phyloP scores from a whole-genome alignment of 106 monocot genomes.

The Triglochin maritima region DNA sequence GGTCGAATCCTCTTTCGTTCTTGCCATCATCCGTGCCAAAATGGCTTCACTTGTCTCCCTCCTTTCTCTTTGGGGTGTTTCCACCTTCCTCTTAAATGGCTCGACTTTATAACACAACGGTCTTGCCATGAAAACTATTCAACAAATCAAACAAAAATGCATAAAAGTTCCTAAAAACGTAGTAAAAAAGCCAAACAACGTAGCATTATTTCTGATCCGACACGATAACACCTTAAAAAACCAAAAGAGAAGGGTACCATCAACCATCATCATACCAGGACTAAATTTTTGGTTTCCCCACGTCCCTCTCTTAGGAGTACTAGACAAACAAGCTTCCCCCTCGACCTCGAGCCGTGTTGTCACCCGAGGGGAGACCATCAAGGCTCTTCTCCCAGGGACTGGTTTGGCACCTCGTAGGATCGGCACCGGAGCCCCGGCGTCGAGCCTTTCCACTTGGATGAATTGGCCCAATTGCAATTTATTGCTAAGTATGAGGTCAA shows the following conservation, averaged over 20 bases:
- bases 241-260: not conserved
- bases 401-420: slow-evolving; percentile 56
- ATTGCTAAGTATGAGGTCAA: slow-evolving; percentile 83
- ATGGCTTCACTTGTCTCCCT: slow-evolving; percentile 15
- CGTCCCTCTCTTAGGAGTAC: slow-evolving; percentile 36
- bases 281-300: slow-evolving; percentile 41
- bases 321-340: slow-evolving; percentile 1
- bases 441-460: slow-evolving; percentile 65
- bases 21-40: slow-evolving; percentile 11
- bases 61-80: not conserved
- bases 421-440: slow-evolving; percentile 56
- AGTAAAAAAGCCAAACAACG: too few species aligned
- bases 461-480: slow-evolving; percentile 90
- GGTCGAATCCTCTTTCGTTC: not conserved
- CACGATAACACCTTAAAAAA: too few species aligned
- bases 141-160: too few species aligned
- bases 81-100: slow-evolving; percentile 1
- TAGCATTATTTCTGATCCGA: too few species aligned
- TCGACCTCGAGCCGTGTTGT: slow-evolving; percentile 3
- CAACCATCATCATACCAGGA: not conserved
- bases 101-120: too few species aligned
- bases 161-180: too few species aligned
- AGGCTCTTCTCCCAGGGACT: slow-evolving; percentile 73
- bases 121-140: too few species aligned
- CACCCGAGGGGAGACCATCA: slow-evolving; percentile 65